phyloP scores from a whole-genome alignment of 352 stramenopile species.

The Phytophthora litchii region DNA sequence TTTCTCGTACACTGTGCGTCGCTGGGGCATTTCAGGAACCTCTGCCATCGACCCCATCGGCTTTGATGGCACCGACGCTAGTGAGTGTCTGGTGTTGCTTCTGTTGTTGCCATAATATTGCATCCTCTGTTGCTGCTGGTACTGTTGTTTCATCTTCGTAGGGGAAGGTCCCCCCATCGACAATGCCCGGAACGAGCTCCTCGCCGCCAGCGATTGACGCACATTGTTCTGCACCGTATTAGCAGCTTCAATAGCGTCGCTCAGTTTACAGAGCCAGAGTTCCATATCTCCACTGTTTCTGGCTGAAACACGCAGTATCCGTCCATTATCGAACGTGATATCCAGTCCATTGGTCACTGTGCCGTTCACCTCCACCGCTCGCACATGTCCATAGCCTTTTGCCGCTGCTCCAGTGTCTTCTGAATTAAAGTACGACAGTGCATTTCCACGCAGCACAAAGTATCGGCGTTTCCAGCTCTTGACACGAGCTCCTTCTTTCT shows the following conservation, averaged over 20 bases:
- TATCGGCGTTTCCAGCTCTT: conserved; percentile 87
- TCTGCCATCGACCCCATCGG: conserved; percentile 33
- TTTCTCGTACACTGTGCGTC: conserved; percentile 41
- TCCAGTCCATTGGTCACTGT: conserved; percentile 68
- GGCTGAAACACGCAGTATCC: conserved; percentile 72
- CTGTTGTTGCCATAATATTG: conserved; percentile 22
- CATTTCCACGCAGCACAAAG: conserved; percentile 79
- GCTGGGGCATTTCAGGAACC: conserved; percentile 18
- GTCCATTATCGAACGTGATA: conserved; percentile 78
- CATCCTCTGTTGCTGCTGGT: conserved; percentile 27
- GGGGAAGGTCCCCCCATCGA: conserved; percentile 33
- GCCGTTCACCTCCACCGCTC: conserved; percentile 73
- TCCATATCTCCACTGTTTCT: conserved; percentile 71
- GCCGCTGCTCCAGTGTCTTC: conserved; percentile 69
- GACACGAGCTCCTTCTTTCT: conserved; percentile 77
- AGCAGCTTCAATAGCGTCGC: conserved; percentile 69
- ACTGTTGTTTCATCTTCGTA: conserved; percentile 39
- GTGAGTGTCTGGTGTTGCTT: conserved; percentile 50
- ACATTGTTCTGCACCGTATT: conserved; percentile 65
- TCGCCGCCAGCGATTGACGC: conserved; percentile 52
- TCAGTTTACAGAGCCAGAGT: conserved; percentile 75
- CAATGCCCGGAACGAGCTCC: conserved; percentile 51
- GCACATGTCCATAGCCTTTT: conserved; percentile 85
- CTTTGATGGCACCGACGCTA: conserved; percentile 43
- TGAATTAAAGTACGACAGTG: conserved; percentile 85